Evolutionary conservation across 768 basidiomycete species (phyloP).

Genomic region (Chalciporus pseudorubinellus): DNA sequence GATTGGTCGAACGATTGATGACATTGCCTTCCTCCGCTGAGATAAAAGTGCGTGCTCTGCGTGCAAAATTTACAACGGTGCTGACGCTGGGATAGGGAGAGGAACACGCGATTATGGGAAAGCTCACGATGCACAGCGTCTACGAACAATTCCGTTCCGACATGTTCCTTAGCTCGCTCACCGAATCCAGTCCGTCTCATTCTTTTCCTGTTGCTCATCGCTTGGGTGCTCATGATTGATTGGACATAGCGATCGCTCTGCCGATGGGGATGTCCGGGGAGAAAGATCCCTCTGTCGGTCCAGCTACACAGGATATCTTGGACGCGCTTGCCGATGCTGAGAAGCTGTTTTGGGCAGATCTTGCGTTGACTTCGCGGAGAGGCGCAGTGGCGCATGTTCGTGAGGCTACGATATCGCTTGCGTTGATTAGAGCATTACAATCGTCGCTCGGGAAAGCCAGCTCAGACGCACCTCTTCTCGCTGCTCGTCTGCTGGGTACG

Average conservation of each 20-base stretch:
- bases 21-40: constrained; percentile 54
- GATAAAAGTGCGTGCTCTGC: constrained; percentile 46
- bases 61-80: not conserved
- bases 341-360: constrained; percentile 62
- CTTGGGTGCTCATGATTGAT: constrained; percentile 4
- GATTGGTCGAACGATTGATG: constrained; percentile 56
- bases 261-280: constrained; percentile 72
- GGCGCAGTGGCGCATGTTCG: constrained; percentile 73
- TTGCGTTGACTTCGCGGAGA: constrained; percentile 50
- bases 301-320: constrained; percentile 56
- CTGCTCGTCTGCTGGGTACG: constrained; percentile 62
- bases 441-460: constrained; percentile 71
- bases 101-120: constrained; percentile 71
- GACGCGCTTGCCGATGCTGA: constrained; percentile 65
- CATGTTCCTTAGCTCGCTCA: constrained; percentile 85
- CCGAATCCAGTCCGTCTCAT: constrained; percentile 76
- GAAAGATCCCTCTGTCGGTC: constrained; percentile 35
- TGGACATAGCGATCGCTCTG: constrained; percentile 67
- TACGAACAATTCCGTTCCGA: constrained; percentile 79
- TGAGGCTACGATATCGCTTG: constrained; percentile 68
- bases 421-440: constrained; percentile 71
- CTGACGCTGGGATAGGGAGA: constrained; percentile 53
- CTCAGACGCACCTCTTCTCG: constrained; percentile 48
- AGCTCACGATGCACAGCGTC: constrained; percentile 73
- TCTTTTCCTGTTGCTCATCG: not conserved